phyloP scores from a whole-genome alignment of 176 grass and related monocot genomes.

The Otatea glauca region DNA sequence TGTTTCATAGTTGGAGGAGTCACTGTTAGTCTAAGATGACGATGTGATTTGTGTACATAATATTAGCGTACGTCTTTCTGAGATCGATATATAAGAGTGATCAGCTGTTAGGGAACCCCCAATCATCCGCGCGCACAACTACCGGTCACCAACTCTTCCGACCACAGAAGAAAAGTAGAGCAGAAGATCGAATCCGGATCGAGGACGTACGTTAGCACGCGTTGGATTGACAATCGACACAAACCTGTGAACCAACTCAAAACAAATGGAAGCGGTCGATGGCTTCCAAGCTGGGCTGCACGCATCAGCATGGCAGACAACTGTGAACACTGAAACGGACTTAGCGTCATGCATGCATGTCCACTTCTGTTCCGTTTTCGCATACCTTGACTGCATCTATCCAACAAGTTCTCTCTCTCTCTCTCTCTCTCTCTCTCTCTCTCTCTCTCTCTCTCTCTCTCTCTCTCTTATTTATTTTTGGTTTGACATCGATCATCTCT shows the following conservation, averaged over 20 bases:
- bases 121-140: neutral
- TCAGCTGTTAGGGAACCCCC: neutral
- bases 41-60: neutral
- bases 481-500: neutral
- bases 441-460: too few species aligned
- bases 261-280: neutral
- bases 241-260: neutral
- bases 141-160: neutral
- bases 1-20: neutral
- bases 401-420: neutral
- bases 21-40: neutral
- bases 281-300: neutral
- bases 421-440: too few species aligned
- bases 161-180: neutral
- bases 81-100: neutral
- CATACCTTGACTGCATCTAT: neutral
- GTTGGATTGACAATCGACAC: neutral
- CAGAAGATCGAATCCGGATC: neutral
- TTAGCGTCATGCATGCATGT: neutral
- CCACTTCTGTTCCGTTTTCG: neutral
- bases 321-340: neutral
- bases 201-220: neutral
- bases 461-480: too few species aligned
- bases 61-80: neutral
- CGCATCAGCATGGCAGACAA: neutral